phyloP scores from a whole-genome alignment of 2,329 filamentous ascomycete genomes.

The Aureobasidium sp. region DNA sequence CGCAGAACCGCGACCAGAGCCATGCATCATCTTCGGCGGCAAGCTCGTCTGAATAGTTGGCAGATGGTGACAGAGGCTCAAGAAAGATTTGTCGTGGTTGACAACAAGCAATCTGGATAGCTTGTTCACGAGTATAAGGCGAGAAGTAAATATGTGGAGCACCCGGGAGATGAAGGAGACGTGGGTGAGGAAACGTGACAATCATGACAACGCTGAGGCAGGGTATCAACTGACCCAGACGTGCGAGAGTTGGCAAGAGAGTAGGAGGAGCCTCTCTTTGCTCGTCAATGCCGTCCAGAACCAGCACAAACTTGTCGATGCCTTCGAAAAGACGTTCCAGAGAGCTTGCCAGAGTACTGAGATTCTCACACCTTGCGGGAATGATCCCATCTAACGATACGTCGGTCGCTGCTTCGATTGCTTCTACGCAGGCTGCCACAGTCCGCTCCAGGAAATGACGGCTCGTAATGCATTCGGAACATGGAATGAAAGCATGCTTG shows the following conservation, averaged over 20 bases:
- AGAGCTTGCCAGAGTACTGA: slow-evolving; percentile 69
- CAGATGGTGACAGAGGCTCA: slow-evolving; percentile 29
- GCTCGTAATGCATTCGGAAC: slow-evolving; percentile 68
- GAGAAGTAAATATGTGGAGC: slow-evolving; percentile 76
- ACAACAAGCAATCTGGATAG: slow-evolving; percentile 66
- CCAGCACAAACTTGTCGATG: slow-evolving; percentile 62
- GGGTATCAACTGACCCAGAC: slow-evolving; percentile 75
- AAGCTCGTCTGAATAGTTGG: slow-evolving; percentile 42
- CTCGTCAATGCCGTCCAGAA: slow-evolving; percentile 80
- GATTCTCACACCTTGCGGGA: slow-evolving; percentile 65
- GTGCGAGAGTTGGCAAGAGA: slow-evolving; percentile 70
- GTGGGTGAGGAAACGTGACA: slow-evolving; percentile 62
- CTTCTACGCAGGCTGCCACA: slow-evolving; percentile 45
- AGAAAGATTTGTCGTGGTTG: slow-evolving; percentile 43
- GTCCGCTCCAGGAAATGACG: slow-evolving; percentile 71
- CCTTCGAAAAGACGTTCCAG: slow-evolving; percentile 58
- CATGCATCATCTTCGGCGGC: slow-evolving; percentile 55
- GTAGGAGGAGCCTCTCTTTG: slow-evolving; percentile 75
- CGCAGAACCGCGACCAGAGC: slow-evolving; percentile 74
- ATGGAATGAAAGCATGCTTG: slow-evolving; percentile 57
- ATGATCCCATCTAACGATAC: not conserved
- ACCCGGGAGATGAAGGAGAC: slow-evolving; percentile 62
- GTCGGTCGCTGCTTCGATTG: slow-evolving; percentile 20
- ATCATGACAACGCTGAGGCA: slow-evolving; percentile 71
- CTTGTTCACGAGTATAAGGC: slow-evolving; percentile 73